These are phyloP conservation scores for Yamagishiella unicocca DNA, from an alignment of 139 green algal species.

Conservation along the genomic window DNA sequence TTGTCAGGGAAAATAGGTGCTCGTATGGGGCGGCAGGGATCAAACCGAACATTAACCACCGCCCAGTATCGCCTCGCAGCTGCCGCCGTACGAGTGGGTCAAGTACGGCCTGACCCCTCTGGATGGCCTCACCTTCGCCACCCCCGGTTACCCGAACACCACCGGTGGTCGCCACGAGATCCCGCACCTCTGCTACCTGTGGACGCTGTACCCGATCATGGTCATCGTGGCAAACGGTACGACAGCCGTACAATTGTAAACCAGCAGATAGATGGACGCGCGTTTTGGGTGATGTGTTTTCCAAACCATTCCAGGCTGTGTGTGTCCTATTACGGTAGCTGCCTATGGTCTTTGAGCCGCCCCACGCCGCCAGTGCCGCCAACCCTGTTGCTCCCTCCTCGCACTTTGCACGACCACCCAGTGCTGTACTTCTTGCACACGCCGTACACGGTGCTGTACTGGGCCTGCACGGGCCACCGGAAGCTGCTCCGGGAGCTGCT, in stretches of 20 bases:
- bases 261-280: too few species aligned
- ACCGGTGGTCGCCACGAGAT: constrained; percentile 38
- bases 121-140: constrained; percentile 36
- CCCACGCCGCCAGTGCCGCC: too few species aligned
- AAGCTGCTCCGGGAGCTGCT: constrained; percentile 10
- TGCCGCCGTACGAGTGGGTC: constrained; percentile 17
- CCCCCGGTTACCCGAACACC: not conserved
- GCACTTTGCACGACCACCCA: too few species aligned
- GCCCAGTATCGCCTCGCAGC: too few species aligned
- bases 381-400: too few species aligned
- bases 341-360: too few species aligned
- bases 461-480: not conserved
- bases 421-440: constrained; percentile 32
- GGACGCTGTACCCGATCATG: constrained; percentile 21
- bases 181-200: constrained; percentile 48
- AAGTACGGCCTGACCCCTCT: constrained; percentile 41
- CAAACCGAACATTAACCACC: too few species aligned
- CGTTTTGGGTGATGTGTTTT: too few species aligned
- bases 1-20: too few species aligned
- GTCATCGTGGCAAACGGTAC: not conserved
- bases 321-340: too few species aligned
- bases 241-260: not conserved
- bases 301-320: too few species aligned
- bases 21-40: too few species aligned
- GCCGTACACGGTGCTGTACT: constrained; percentile 32